Conservation (phyloP, 257 asterid genomes). For the Fraxinus anomala region DNA sequence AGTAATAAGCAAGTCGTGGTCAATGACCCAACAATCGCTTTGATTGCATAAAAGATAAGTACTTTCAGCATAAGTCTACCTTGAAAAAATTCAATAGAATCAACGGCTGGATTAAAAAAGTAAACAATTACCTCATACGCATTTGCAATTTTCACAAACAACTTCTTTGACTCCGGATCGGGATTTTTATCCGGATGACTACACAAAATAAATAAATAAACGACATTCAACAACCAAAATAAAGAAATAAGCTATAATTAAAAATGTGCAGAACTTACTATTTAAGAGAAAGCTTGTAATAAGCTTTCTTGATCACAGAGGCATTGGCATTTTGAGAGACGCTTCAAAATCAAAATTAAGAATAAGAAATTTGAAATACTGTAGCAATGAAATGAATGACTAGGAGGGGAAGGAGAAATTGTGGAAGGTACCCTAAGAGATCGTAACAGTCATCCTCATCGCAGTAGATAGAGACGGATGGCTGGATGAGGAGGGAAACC, state of each 20-base stretch:
- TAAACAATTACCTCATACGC: constrained; percentile 75
- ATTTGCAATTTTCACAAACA: constrained; percentile 81
- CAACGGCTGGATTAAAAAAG: neutral
- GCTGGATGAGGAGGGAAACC: constrained; percentile 58
- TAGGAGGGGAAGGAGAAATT: constrained; percentile 2
- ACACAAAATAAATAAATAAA: neutral
- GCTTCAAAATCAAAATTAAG: constrained; percentile 35
- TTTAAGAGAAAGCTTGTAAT: constrained; percentile 80
- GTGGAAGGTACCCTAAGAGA: constrained; percentile 64
- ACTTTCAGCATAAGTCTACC: neutral
- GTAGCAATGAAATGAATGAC: neutral
- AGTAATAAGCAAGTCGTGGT: neutral
- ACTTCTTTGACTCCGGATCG: constrained; percentile 82
- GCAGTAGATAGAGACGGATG: constrained; percentile 81
- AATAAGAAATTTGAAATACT: neutral
- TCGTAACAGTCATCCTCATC: constrained; percentile 96
- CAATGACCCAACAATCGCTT: neutral
- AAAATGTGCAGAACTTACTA: constrained; percentile 40
- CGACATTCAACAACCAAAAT: neutral
- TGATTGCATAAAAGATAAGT: neutral
- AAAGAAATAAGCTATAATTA: neutral
- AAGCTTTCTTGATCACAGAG: constrained; percentile 58
- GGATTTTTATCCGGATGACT: constrained; percentile 97
- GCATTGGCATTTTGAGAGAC: constrained; percentile 56
- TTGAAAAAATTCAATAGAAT: neutral